Conservation (phyloP, 108 stramenopile species). For the Conticribra guillardii region DNA sequence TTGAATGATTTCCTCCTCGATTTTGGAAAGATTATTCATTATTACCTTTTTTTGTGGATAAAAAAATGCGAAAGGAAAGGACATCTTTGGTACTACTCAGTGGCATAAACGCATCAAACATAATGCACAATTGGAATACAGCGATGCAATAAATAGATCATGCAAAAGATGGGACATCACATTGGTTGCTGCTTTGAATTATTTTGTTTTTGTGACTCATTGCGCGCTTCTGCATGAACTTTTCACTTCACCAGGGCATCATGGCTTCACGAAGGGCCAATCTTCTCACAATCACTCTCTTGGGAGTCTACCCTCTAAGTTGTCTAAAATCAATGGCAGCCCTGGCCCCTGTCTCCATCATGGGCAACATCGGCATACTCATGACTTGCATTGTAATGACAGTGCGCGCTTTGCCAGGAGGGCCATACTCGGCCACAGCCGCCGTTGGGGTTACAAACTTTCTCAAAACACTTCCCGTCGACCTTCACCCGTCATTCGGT, state of each 20-base stretch:
- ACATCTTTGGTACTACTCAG: no score
- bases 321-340: conserved; percentile 66
- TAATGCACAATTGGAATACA: no score
- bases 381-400: conserved; percentile 73
- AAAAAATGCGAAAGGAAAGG: no score
- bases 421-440: conserved; percentile 48
- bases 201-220: neutral
- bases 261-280: conserved; percentile 51
- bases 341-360: conserved; percentile 70
- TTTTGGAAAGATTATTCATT: no score
- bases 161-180: no score
- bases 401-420: conserved; percentile 57
- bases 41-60: no score
- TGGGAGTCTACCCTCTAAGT: conserved; percentile 71
- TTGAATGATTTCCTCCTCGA: no score
- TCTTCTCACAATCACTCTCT: conserved; percentile 59
- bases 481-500: conserved; percentile 59
- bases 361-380: conserved; percentile 69
- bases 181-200: no score
- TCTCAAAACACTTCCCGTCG: conserved; percentile 38
- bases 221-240: neutral
- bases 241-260: conserved; percentile 23
- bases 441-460: conserved; percentile 17
- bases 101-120: no score
- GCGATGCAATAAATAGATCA: no score